These are phyloP conservation scores for Phialocephala sp. DNA, from an alignment of 2,329 filamentous ascomycete genomes.

Conservation along the genomic window DNA sequence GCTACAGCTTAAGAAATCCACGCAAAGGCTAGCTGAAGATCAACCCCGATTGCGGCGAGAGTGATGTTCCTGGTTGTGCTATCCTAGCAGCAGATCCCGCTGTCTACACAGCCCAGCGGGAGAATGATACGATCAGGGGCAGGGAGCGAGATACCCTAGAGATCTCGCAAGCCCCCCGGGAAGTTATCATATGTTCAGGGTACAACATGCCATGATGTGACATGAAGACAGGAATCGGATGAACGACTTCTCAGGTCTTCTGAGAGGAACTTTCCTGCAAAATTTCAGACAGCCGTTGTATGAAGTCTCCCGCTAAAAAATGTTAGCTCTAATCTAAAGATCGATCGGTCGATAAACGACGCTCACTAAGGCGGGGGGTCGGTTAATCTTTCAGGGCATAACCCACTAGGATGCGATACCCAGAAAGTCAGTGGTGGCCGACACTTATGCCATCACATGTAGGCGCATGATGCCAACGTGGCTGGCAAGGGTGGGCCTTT, in stretches of 20 bases:
- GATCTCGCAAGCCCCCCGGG: background rate
- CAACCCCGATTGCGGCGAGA: background rate
- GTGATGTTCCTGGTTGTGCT: background rate
- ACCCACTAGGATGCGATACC: background rate
- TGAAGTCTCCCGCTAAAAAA: background rate
- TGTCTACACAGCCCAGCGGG: background rate
- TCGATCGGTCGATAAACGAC: background rate
- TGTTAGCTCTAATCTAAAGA: background rate
- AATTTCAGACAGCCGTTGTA: background rate
- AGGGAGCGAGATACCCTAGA: background rate
- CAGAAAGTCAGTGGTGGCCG: background rate
- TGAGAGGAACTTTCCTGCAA: background rate
- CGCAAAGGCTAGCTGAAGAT: background rate
- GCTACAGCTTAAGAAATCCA: background rate
- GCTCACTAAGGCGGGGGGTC: too few relatives aligned
- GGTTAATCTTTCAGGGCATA: background rate
- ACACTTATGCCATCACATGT: background rate
- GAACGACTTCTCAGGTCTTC: background rate
- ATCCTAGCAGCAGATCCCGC: conserved; percentile 6
- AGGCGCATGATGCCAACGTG: background rate
- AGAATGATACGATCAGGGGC: background rate
- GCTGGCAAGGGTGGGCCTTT: background rate
- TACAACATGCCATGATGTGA: background rate
- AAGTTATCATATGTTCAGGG: background rate
- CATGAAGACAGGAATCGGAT: background rate